phyloP scores from a whole-genome alignment of 768 basidiomycete species.

The Boletus barrowsii region DNA sequence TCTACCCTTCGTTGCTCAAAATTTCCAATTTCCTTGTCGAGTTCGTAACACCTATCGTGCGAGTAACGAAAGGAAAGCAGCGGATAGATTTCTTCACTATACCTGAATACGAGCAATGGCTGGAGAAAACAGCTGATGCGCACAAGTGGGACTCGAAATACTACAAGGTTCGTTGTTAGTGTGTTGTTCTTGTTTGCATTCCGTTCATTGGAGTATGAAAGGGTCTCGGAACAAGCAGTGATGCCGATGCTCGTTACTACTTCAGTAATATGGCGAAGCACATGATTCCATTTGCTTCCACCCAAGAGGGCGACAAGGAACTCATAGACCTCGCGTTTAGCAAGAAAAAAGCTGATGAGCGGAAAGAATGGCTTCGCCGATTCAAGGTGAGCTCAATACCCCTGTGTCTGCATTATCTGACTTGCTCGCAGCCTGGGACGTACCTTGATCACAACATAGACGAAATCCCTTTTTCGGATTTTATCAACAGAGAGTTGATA shows the following conservation, averaged over 20 bases:
- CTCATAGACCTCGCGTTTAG: slow-evolving; percentile 98
- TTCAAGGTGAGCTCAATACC: slow-evolving; percentile 59
- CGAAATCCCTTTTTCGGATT: slow-evolving; percentile 86
- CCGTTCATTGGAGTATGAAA: slow-evolving; percentile 29
- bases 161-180: slow-evolving; percentile 73
- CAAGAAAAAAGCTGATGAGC: slow-evolving; percentile 98
- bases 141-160: slow-evolving; percentile 92
- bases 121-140: slow-evolving; percentile 69
- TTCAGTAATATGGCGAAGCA: slow-evolving; percentile 92
- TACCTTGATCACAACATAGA: slow-evolving; percentile 86
- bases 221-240: slow-evolving; percentile 95
- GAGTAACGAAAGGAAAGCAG: slow-evolving; percentile 80
- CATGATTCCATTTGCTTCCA: slow-evolving; percentile 86
- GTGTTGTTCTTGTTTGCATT: not conserved
- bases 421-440: slow-evolving; percentile 74
- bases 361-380: slow-evolving; percentile 96
- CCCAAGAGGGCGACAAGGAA: slow-evolving; percentile 77
- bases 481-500: slow-evolving; percentile 97
- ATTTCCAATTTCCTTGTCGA: slow-evolving; percentile 92
- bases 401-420: not conserved
- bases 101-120: slow-evolving; percentile 94
- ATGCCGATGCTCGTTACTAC: slow-evolving; percentile 88
- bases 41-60: slow-evolving; percentile 97
- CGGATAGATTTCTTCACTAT: slow-evolving; percentile 92
- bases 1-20: slow-evolving; percentile 91